Evolutionary conservation across 2,329 filamentous ascomycete species (phyloP).

Genomic region (Sclerotinia minor): DNA sequence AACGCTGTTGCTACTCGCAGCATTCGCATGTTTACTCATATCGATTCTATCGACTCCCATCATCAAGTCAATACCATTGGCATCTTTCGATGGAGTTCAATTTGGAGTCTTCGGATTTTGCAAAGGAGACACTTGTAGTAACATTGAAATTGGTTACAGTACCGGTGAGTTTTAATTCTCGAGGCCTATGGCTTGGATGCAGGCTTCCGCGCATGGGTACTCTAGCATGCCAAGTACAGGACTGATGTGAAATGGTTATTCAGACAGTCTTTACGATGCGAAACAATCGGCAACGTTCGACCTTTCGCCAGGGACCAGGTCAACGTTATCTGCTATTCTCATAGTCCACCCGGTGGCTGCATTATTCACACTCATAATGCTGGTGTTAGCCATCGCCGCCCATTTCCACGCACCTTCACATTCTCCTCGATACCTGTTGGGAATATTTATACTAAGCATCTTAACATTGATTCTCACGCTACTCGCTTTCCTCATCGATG

Average conservation of each 20-base stretch:
- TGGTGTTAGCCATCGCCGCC: slow-evolving; percentile 74
- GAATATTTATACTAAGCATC: slow-evolving; percentile 81
- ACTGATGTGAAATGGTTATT: slow-evolving; percentile 12
- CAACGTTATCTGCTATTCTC: slow-evolving; percentile 79
- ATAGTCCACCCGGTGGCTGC: slow-evolving; percentile 92
- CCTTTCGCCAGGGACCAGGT: slow-evolving; percentile 53
- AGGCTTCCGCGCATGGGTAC: slow-evolving; percentile 12
- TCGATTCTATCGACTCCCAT: slow-evolving; percentile 91
- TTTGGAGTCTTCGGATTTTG: slow-evolving; percentile 96
- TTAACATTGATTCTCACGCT: slow-evolving; percentile 81
- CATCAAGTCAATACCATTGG: slow-evolving; percentile 80
- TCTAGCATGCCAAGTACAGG: background rate
- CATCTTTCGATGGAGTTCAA: slow-evolving; percentile 70
- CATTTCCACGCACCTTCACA: slow-evolving; percentile 88
- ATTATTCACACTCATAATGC: slow-evolving; percentile 79
- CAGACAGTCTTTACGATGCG: slow-evolving; percentile 36
- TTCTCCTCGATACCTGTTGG: slow-evolving; percentile 83
- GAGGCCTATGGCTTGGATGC: background rate
- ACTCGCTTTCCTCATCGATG: slow-evolving; percentile 88
- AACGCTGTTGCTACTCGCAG: slow-evolving; percentile 77
- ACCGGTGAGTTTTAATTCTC: slow-evolving; percentile 55
- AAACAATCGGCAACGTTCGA: slow-evolving; percentile 51
- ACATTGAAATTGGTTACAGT: slow-evolving; percentile 80
- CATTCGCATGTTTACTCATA: slow-evolving; percentile 82
- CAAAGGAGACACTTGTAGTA: slow-evolving; percentile 62